Evolutionary conservation across 2,329 filamentous ascomycete genomes (phyloP), one percentile per base, ranked within the genome.

Genomic region (Epichloe glyceriae): DNA sequence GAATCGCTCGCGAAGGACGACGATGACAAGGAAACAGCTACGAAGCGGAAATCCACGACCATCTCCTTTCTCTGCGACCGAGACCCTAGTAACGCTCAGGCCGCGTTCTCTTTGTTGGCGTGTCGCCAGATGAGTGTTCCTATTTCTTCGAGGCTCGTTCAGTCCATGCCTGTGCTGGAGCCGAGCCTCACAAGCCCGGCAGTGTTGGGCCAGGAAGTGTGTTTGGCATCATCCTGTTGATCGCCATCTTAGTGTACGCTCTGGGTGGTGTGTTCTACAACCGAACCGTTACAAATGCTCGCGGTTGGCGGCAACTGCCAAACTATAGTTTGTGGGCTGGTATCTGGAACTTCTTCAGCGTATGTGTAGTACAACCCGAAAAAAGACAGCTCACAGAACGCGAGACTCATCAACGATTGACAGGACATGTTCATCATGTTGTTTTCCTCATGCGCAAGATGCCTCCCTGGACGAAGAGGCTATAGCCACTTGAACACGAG

Each of bases 131-230:
- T 63, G 85, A 94, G 53, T 98, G 93, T 74, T 82, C 88, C 33
- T 98, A 97, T 69, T 86, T 95, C 68, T 98, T 98, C 71, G 90
- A 97, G 66, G 84, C 90, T 47, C 85, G 91, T 56, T 93, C 88
- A 22, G 76, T 80, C 44, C 85, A 88, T 57, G 91, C 90, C 11
- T 98, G 93, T 60, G 73, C 77, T 12, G 73, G 73, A 50, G 75
- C 77, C 43, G 79, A 83, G 62, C 81, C 83, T 52, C 81, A 85
- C 65, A 87, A 86, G 64, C 74, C 87, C 69, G 69, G 90, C 73
- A 72, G 83, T 68, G 70, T 84, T 73, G 68, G 86, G 62, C 70
- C 93, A 67, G 61, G 86, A 64, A 69, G 88, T 72, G 67, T 98
- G 12, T 98, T 98, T 64, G 86, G 86, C 54, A 85, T 97, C 56